Base-by-base conservation (phyloP, 2,329 filamentous ascomycete species). In the Ascochyta fabae region DNA sequence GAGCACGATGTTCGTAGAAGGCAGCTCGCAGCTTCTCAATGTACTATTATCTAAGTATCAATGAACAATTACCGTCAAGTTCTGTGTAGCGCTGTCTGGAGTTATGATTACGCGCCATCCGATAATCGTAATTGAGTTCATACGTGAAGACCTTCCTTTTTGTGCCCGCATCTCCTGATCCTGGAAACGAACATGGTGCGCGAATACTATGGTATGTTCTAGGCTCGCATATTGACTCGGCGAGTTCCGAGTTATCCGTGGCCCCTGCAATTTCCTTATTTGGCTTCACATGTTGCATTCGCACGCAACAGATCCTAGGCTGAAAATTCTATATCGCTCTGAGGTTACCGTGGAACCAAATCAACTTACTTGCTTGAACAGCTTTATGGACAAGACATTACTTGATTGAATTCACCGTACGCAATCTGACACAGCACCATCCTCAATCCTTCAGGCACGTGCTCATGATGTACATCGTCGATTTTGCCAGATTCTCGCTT, bases 191-290 rank as follows among this genome's bases (percentile, higher is more conserved):
- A n/a, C 31, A 22, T 41, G 19, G 6, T 40, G 29, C 45, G 39
- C 34, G 26, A 19, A 19, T 19, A 19, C 19, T 19, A 19, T 19
- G 24, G 5, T 47, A 44, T 6, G 48, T 48, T 57, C 54, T 19
- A 53, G 54, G 27, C 48, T 26, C 24, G 23, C 19, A n/a, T 45
- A 10, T 43, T 19, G 24, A n/a, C 29, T 19, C 19, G 41, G 53
- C 4, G 41, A 26, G 36, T 53, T 45, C 57, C 57, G 57, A 33
- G 5, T 29, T 53, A 60, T 48, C 57, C 57, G 43, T 22, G 4
- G 39, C 34, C 49, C 53, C 36, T 56, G 49, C 22, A 40, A 36
- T 33, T 26, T 13, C 9, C 35, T 29, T 27, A 33, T 48, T 31
- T 38, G 39, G n/a, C 19, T 46, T 47, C 43, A 50, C 45, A 44